Percentiles rank a stretch among this genome's conserved stretches.
Evolutionary conservation across 495 filamentous ascomycete genomes (phyloP).

Genomic region (Penicillium soppii): DNA sequence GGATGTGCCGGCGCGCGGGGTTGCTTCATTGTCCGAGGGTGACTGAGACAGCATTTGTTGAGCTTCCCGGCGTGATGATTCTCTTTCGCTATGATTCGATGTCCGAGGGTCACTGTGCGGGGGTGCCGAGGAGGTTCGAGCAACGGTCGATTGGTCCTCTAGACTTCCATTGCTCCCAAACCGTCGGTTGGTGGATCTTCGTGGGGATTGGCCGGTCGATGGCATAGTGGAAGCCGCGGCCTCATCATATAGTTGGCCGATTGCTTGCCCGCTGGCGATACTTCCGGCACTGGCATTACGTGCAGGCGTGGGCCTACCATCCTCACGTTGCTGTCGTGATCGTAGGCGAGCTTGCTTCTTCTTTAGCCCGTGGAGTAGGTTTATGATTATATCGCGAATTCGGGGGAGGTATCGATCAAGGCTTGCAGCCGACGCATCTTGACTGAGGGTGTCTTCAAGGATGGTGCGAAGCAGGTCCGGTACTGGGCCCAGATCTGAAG

Average conservation of each 20-base stretch:
- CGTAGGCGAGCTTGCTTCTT: conserved; percentile 90
- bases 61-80: conserved; percentile 49
- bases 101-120: conserved; percentile 23
- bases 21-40: conserved; percentile 49
- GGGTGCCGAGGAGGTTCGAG: conserved; percentile 44
- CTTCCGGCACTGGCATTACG: conserved; percentile 71
- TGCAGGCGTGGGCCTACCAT: conserved; percentile 43
- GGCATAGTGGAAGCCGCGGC: conserved; percentile 34
- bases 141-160: conserved; percentile 44
- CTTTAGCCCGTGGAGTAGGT: conserved; percentile 91
- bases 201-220: conserved; percentile 33
- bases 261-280: conserved; percentile 54
- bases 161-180: conserved; percentile 50
- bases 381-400: conserved; percentile 98
- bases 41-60: conserved; percentile 53
- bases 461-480: conserved; percentile 88
- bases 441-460: conserved; percentile 91
- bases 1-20: conserved; percentile 35
- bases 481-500: conserved; percentile 88
- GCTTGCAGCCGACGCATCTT: conserved; percentile 90
- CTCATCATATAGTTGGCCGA: conserved; percentile 68
- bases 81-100: conserved; percentile 38
- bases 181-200: conserved; percentile 39
- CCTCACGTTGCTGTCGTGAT: conserved; percentile 73
- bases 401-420: conserved; percentile 87